A percentile compares a stretch with the other conserved stretches of the same genome.
Evolutionary conservation across 306 rosid species (phyloP).

Genomic region (Citrullus mucosospermus): DNA sequence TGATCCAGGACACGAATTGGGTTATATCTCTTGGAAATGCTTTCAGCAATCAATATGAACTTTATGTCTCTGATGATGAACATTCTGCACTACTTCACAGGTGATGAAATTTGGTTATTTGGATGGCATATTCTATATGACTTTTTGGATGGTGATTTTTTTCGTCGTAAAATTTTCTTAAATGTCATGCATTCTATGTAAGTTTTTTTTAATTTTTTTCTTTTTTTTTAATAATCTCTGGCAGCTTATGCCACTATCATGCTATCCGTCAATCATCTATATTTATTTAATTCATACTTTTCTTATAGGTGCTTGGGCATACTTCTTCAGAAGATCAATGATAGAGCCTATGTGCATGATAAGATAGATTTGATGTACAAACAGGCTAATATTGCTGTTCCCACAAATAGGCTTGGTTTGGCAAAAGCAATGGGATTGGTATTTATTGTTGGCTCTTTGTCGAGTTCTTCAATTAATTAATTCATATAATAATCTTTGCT

Average conservation of each 20-base stretch:
- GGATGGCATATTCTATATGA: not conserved
- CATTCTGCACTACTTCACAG: constrained; percentile 93
- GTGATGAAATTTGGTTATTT: constrained; percentile 19
- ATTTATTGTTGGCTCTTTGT: constrained; percentile 13
- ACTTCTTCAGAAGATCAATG: constrained; percentile 83
- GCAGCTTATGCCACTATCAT: not conserved
- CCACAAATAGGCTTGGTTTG: constrained; percentile 83
- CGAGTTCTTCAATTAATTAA: not conserved
- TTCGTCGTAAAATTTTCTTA: not conserved
- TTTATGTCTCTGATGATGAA: constrained; percentile 76
- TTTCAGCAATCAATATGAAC: constrained; percentile 79
- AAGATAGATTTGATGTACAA: constrained; percentile 84
- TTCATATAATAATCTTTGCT: constrained; percentile 11
- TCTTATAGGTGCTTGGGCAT: constrained; percentile 76
- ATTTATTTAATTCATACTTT: constrained; percentile 7
- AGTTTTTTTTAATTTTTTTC: not conserved
- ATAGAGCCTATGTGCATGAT: constrained; percentile 67
- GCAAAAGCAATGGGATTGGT: constrained; percentile 99
- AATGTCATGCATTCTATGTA: not conserved
- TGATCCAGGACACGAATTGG: constrained; percentile 83
- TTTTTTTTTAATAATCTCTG: not conserved
- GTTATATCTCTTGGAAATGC: constrained; percentile 79
- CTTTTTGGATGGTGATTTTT: not conserved
- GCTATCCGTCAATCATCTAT: not conserved
- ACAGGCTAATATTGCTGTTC: constrained; percentile 64